Conservation (phyloP, 495 filamentous ascomycete genomes). For the Lasiosphaeriaceae sp. region DNA sequence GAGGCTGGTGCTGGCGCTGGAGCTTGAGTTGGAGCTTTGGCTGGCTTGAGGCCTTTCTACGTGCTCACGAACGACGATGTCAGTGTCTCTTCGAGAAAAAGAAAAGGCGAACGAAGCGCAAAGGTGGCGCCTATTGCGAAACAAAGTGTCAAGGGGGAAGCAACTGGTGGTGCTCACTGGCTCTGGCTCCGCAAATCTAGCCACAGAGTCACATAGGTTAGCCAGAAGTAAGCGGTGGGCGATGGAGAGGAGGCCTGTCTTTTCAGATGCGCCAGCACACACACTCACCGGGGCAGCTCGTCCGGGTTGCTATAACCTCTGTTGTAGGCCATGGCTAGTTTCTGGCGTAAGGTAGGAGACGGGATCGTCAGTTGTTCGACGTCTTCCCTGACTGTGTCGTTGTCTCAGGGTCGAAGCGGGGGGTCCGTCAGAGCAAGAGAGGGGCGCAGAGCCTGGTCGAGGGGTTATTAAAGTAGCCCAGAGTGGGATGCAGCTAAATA, state of each 20-base stretch:
- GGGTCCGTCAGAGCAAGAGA: conserved; percentile 1
- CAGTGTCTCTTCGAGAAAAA: conserved; percentile 10
- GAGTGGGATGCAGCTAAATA: not conserved
- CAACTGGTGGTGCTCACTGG: conserved; percentile 52
- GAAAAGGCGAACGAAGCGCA: conserved; percentile 8
- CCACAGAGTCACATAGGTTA: not conserved
- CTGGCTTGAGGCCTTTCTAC: conserved; percentile 33
- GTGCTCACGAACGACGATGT: not conserved
- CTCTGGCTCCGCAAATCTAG: conserved; percentile 91
- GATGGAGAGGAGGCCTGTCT: too few species aligned
- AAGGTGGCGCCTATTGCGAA: not conserved
- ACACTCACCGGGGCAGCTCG: conserved; percentile 85
- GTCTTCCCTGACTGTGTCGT: conserved; percentile 4
- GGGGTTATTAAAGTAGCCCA: not conserved
- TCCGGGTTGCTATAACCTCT: conserved; percentile 83
- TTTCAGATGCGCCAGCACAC: too few species aligned
- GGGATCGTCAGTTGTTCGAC: conserved; percentile 16
- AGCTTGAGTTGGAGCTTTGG: not conserved
- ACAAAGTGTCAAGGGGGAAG: conserved; percentile 1
- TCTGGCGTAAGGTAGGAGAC: conserved; percentile 1
- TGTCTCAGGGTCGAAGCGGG: conserved; percentile 18
- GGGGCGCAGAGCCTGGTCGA: not conserved
- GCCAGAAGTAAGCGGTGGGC: not conserved
- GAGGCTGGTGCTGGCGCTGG: conserved; percentile 18
- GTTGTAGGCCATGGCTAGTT: conserved; percentile 82